Base-by-base conservation (phyloP, 1,284 basidiomycete species). In the Trametes versicolor region DNA sequence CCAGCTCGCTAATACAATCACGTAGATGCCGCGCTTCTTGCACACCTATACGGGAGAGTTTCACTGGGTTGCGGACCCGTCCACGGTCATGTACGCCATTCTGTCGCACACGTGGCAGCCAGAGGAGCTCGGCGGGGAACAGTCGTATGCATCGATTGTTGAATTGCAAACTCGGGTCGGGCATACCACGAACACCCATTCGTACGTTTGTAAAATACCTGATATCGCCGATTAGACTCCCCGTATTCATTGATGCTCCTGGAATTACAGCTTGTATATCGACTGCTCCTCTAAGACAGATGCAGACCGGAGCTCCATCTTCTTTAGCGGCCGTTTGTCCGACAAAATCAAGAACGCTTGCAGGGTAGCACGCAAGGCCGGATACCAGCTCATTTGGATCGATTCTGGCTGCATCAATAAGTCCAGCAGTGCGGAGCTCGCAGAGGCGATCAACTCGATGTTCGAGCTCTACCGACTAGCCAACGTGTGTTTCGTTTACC, bases 91-190 rank as follows among this genome's bases (percentile, higher is more conserved):
- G 13, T 50, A 50, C 19, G 48, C 48, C 3, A 50, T 50, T 27
- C 48, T 50, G 15, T 50, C 48, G 25, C 48, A 50, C 48, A 50
- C 48, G 4, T 50, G 48, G 48, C 48, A 25, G 25, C 15, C 48
- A 13, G 27, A 50, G 19, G 48, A 19, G 19, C 10, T 3, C 8
- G 48, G 48, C 5, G 48, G 48, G 13, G 48, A 50, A 25, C 48
- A 50, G 19, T 50, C 48, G 15, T 50, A 50, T 17, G 48, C 13
- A 4, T 25, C 27, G 25, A 32, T 50, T 19, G 25, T 15, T 5
- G 27, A 27, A 29, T 21, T 19, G 25, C 25, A 17, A 12, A 13
- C 10, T 27, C 47, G 27, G 25, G 15, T 19, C 19, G 41, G 12
- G 37, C 37, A 13, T 13, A 32, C 29, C 29, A 32, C 29, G 37